These are phyloP conservation scores for Cladosporium sp. DNA, from an alignment of 2,329 filamentous ascomycete species.

Conservation along the genomic window DNA sequence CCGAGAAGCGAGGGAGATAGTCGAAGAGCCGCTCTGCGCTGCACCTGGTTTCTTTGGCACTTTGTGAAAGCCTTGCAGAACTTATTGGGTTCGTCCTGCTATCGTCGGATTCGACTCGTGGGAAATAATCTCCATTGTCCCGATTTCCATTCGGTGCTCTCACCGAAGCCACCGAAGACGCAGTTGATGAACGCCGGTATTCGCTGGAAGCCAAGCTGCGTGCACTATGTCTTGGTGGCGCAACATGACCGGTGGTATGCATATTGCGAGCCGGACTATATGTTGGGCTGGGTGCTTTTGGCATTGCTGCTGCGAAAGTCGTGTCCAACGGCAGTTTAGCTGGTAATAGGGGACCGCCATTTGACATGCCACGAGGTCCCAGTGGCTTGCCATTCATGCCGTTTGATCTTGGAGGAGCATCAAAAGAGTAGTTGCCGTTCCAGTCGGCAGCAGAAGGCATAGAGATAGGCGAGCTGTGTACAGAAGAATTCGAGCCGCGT, in stretches of 20 bases:
- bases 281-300: conserved; percentile 71
- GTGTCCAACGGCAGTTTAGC: conserved; percentile 53
- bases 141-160: conserved; percentile 39
- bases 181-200: conserved; percentile 54
- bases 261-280: conserved; percentile 77
- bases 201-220: conserved; percentile 60
- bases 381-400: conserved; percentile 32
- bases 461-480: conserved; percentile 35
- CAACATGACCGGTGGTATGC: conserved; percentile 63
- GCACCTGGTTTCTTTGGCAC: conserved; percentile 61
- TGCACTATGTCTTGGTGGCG: conserved; percentile 65
- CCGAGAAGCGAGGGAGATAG: conserved; percentile 65
- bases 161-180: conserved; percentile 37
- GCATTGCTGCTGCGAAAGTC: conserved; percentile 57
- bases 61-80: conserved; percentile 34
- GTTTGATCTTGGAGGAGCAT: conserved; percentile 22
- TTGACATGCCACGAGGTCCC: conserved; percentile 58
- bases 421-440: conserved; percentile 28
- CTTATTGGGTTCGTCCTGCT: conserved; percentile 30
- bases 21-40: conserved; percentile 69
- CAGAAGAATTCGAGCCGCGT: conserved; percentile 29
- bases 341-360: conserved; percentile 37
- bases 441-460: conserved; percentile 46
- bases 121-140: conserved; percentile 46
- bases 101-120: conserved; percentile 21